Evolutionary conservation across 768 basidiomycete species (phyloP).

Genomic region (Neoboletus subvelutipes): DNA sequence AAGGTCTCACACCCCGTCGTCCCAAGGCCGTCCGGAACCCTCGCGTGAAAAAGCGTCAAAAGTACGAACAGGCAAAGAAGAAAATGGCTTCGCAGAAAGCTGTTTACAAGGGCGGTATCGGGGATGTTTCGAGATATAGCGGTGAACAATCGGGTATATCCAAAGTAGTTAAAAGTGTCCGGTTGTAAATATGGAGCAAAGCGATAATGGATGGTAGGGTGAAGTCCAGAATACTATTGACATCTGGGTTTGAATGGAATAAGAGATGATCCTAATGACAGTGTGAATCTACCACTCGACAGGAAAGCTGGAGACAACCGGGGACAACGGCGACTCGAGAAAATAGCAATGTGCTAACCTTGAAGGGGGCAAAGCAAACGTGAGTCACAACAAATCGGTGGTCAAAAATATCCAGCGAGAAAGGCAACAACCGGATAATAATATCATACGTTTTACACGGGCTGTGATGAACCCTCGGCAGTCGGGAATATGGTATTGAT

Average conservation of each 20-base stretch:
- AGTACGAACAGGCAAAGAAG: slow-evolving; percentile 94
- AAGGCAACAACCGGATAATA: slow-evolving; percentile 20
- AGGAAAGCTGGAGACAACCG: slow-evolving; percentile 4
- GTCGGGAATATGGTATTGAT: slow-evolving; percentile 27
- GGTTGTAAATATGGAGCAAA: slow-evolving; percentile 41
- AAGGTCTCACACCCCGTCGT: slow-evolving; percentile 88
- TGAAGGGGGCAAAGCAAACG: neutral
- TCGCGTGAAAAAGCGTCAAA: slow-evolving; percentile 93
- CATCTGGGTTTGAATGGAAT: slow-evolving; percentile 16
- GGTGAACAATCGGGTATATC: slow-evolving; percentile 95
- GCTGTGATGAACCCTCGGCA: slow-evolving; percentile 8
- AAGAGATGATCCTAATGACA: slow-evolving; percentile 5
- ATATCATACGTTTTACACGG: slow-evolving; percentile 27
- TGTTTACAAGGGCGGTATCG: slow-evolving; percentile 86
- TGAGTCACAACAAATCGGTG: slow-evolving; percentile 1
- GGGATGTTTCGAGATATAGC: slow-evolving; percentile 71
- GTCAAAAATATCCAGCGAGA: slow-evolving; percentile 12
- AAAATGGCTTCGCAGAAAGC: slow-evolving; percentile 87
- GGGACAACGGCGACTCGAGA: neutral
- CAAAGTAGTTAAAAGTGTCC: slow-evolving; percentile 84
- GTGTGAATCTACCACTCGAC: slow-evolving; percentile 15
- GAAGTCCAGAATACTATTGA: slow-evolving; percentile 9
- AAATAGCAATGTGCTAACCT: slow-evolving; percentile 22
- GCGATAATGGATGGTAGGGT: slow-evolving; percentile 1
- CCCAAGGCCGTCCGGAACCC: slow-evolving; percentile 93